These are phyloP conservation scores for Trichoderma breve DNA, from an alignment of 2,329 filamentous ascomycete species.

Conservation along the genomic window DNA sequence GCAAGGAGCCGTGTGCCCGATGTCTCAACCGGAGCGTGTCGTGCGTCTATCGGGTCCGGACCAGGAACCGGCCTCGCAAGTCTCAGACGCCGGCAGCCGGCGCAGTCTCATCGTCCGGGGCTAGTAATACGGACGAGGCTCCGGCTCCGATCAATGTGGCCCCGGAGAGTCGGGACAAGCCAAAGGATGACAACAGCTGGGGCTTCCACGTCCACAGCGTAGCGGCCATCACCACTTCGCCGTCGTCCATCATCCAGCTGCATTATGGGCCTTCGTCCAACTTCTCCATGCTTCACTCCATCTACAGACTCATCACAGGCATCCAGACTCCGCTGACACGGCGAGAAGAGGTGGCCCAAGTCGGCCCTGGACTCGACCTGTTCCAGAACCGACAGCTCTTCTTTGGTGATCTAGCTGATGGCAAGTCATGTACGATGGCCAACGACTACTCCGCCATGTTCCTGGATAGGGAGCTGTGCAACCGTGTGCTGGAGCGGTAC, in stretches of 20 bases:
- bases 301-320: constrained; percentile 14
- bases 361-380: constrained; percentile 3
- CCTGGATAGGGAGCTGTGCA: background rate
- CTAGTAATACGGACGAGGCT: constrained; percentile 9
- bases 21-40: constrained; percentile 14
- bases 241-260: constrained; percentile 14
- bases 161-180: background rate
- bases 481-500: constrained; percentile 3
- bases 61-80: constrained; percentile 13
- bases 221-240: constrained; percentile 3
- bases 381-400: constrained; percentile 17
- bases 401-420: constrained; percentile 13
- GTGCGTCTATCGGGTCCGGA: constrained; percentile 9
- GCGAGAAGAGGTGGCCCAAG: constrained; percentile 10
- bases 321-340: constrained; percentile 8
- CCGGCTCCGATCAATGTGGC: background rate
- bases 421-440: background rate
- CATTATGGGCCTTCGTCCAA: constrained; percentile 13
- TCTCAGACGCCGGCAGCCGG: background rate
- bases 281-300: constrained; percentile 15
- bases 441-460: constrained; percentile 14
- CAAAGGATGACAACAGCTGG: constrained; percentile 15
- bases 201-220: constrained; percentile 15
- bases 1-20: constrained; percentile 8
- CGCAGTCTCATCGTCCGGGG: background rate